phyloP scores from a whole-genome alignment of 345 rosid species.

The Erysimum cheiranthoides region DNA sequence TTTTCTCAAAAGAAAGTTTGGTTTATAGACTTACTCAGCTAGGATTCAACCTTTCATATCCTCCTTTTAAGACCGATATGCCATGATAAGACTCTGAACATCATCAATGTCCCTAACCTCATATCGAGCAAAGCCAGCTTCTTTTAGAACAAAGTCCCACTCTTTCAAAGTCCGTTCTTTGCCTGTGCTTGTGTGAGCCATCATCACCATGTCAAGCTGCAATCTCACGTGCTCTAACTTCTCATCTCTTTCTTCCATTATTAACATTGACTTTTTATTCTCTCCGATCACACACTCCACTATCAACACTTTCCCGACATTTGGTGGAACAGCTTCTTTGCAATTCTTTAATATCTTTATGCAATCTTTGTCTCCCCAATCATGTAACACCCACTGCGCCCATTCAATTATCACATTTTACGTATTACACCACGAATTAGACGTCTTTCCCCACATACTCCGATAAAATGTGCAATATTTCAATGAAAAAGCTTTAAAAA shows the following conservation, averaged over 20 bases:
- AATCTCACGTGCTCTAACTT: slow-evolving; percentile 52
- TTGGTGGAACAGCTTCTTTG: slow-evolving; percentile 57
- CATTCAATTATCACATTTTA: slow-evolving; percentile 26
- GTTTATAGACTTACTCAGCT: background rate
- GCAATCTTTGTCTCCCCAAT: slow-evolving; percentile 77
- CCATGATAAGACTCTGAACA: slow-evolving; percentile 58
- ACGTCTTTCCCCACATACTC: too few relatives aligned
- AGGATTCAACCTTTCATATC: background rate
- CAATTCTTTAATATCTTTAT: slow-evolving; percentile 65
- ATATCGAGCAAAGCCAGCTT: slow-evolving; percentile 61
- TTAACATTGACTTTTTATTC: background rate
- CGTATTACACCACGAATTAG: background rate
- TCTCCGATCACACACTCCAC: slow-evolving; percentile 59
- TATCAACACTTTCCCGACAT: slow-evolving; percentile 65
- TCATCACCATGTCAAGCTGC: slow-evolving; percentile 74
- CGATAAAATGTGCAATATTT: too few relatives aligned
- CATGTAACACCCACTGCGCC: slow-evolving; percentile 64
- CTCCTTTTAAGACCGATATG: slow-evolving; percentile 44
- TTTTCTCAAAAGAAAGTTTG: too few relatives aligned
- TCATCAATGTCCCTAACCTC: slow-evolving; percentile 49
- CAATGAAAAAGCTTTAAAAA: too few relatives aligned
- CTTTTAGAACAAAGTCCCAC: slow-evolving; percentile 59
- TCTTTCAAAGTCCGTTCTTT: slow-evolving; percentile 71
- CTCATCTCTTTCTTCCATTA: slow-evolving; percentile 41
- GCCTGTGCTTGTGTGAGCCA: slow-evolving; percentile 64